phyloP scores from a whole-genome alignment of 2,329 filamentous ascomycete genomes.

The Clarireedia homoeocarpa region DNA sequence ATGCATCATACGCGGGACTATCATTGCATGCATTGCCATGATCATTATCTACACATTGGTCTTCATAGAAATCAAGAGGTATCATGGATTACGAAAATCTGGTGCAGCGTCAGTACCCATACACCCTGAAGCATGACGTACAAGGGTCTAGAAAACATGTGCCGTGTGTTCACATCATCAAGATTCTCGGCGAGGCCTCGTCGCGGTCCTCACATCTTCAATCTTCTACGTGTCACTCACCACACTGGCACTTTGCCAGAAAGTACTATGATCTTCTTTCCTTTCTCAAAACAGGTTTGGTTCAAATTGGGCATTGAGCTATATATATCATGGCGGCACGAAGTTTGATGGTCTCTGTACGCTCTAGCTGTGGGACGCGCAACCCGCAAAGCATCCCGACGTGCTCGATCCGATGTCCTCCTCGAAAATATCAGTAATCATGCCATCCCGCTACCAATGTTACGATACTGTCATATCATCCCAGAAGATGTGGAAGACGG shows the following conservation, averaged over 20 bases:
- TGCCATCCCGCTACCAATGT: neutral
- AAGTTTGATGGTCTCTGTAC: neutral
- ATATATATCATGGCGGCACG: neutral
- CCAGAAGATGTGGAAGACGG: neutral
- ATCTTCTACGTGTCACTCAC: neutral
- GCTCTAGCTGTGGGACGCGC: neutral
- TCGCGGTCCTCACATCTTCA: neutral
- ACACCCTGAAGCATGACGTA: slow-evolving; percentile 3
- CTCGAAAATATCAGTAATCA: neutral
- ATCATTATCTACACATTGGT: slow-evolving; percentile 3
- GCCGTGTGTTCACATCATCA: neutral
- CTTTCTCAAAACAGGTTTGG: neutral
- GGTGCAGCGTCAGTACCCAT: neutral
- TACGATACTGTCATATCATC: neutral
- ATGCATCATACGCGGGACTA: neutral
- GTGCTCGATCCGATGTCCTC: neutral
- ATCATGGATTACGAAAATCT: neutral
- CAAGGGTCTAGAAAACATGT: slow-evolving; percentile 1
- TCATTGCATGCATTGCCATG: neutral
- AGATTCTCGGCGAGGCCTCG: neutral
- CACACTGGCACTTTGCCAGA: neutral
- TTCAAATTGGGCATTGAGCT: neutral
- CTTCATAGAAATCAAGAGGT: neutral
- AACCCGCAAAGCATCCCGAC: neutral
- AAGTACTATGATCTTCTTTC: neutral